phyloP scores from a whole-genome alignment of 1,284 basidiomycete genomes.

The Ganoderma sinense region DNA sequence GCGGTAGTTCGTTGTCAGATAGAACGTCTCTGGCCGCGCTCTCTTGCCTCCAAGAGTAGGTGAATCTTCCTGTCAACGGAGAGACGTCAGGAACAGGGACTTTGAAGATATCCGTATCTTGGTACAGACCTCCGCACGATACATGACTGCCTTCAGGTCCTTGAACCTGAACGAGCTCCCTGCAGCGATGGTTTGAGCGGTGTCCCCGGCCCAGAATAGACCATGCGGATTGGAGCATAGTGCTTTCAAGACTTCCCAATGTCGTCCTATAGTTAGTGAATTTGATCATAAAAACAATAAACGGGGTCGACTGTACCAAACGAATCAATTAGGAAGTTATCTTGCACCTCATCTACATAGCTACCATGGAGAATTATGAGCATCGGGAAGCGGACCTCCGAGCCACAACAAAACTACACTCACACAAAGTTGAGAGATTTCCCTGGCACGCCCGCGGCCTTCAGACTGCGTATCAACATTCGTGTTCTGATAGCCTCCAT shows the following conservation, averaged over 20 bases:
- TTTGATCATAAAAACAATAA: not conserved
- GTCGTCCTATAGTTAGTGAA: not conserved
- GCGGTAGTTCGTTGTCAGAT: constrained; percentile 71
- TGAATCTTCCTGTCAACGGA: not conserved
- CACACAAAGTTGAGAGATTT: constrained; percentile 64
- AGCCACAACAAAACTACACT: constrained; percentile 24
- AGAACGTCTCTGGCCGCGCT: constrained; percentile 55
- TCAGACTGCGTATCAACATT: constrained; percentile 51
- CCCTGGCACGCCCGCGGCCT: constrained; percentile 44
- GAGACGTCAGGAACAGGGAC: not conserved
- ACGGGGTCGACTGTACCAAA: not conserved
- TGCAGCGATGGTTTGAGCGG: constrained; percentile 79
- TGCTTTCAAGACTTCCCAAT: constrained; percentile 54
- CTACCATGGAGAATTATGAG: constrained; percentile 40
- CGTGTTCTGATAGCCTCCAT: constrained; percentile 50
- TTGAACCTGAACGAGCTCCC: constrained; percentile 78
- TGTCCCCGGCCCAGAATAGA: constrained; percentile 82
- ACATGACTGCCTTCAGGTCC: constrained; percentile 73
- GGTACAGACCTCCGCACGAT: constrained; percentile 63
- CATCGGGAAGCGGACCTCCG: not conserved
- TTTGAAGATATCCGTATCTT: not conserved
- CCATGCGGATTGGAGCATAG: constrained; percentile 72
- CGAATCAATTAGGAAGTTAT: constrained; percentile 73
- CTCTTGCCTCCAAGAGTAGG: constrained; percentile 4
- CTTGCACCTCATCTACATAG: constrained; percentile 79